Percentiles rank a stretch among this genome's conserved stretches.
Conservation (phyloP, 768 basidiomycete species). For the Kwoniella europaea region DNA sequence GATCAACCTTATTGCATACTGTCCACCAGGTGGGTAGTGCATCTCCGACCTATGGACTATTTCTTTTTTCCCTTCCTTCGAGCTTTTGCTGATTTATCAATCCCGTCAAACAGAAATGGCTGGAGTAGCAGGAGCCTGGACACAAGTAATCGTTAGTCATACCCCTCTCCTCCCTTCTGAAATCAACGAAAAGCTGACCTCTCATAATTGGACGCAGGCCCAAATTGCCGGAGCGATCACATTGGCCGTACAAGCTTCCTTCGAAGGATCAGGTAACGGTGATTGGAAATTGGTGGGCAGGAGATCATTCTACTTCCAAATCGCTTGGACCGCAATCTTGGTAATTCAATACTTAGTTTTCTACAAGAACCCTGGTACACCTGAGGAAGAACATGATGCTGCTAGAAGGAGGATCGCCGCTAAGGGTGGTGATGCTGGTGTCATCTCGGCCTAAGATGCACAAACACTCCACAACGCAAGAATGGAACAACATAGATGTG, state of each 20-base stretch:
- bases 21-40: constrained; percentile 30
- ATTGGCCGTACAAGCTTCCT: constrained; percentile 53
- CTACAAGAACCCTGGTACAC: constrained; percentile 44
- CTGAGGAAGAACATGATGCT: constrained; percentile 44
- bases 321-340: constrained; percentile 42
- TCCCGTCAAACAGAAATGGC: constrained; percentile 30
- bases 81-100: no score
- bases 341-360: constrained; percentile 39
- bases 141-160: constrained; percentile 38
- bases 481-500: not conserved
- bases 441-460: constrained; percentile 5
- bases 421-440: constrained; percentile 33
- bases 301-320: constrained; percentile 46
- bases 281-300: constrained; percentile 44
- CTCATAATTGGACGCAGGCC: constrained; percentile 4
- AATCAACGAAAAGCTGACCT: not conserved
- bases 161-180: not conserved
- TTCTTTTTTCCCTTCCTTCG: no score
- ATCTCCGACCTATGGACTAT: no score
- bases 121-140: constrained; percentile 50
- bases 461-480: not conserved
- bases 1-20: constrained; percentile 47
- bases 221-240: constrained; percentile 48
- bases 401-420: constrained; percentile 43
- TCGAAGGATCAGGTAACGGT: constrained; percentile 36